phyloP scores from a whole-genome alignment of 371 early-diverging fungal genomes.

The Amoeboaphelidium occidentale region DNA sequence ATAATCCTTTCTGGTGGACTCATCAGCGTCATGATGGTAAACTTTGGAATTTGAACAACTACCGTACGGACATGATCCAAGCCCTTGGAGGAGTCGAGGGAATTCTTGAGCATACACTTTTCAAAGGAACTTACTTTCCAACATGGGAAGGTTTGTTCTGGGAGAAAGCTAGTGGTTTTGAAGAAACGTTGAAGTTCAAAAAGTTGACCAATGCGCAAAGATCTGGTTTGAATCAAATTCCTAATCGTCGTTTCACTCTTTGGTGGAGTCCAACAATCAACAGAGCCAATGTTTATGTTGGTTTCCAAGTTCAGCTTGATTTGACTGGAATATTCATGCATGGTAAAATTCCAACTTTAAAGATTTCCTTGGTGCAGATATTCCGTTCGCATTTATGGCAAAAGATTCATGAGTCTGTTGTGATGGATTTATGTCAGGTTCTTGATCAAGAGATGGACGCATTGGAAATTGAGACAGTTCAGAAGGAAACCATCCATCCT shows the following conservation, averaged over 20 bases:
- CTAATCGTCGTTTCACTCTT: slow-evolving; percentile 97
- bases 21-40: slow-evolving; percentile 43
- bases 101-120: slow-evolving; percentile 92
- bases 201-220: slow-evolving; percentile 97
- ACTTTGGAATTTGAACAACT: slow-evolving; percentile 87
- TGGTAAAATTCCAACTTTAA: slow-evolving; percentile 97
- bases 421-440: slow-evolving; percentile 81
- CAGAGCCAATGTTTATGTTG: slow-evolving; percentile 91
- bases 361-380: slow-evolving; percentile 94
- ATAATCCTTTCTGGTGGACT: slow-evolving; percentile 93
- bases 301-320: slow-evolving; percentile 97
- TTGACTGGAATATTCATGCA: slow-evolving; percentile 98
- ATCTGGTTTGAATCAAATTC: slow-evolving; percentile 92
- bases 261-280: slow-evolving; percentile 99
- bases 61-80: slow-evolving; percentile 94
- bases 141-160: slow-evolving; percentile 98
- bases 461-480: slow-evolving; percentile 90
- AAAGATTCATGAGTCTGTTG: slow-evolving; percentile 91
- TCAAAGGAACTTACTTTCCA: slow-evolving; percentile 89
- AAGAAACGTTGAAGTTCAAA: slow-evolving; percentile 30
- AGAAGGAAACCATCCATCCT: slow-evolving; percentile 95
- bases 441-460: slow-evolving; percentile 94
- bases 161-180: slow-evolving; percentile 45
- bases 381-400: slow-evolving; percentile 99
- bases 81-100: slow-evolving; percentile 95